phyloP scores from a whole-genome alignment of 2,329 filamentous ascomycete genomes.

The Emmonsia crescens region DNA sequence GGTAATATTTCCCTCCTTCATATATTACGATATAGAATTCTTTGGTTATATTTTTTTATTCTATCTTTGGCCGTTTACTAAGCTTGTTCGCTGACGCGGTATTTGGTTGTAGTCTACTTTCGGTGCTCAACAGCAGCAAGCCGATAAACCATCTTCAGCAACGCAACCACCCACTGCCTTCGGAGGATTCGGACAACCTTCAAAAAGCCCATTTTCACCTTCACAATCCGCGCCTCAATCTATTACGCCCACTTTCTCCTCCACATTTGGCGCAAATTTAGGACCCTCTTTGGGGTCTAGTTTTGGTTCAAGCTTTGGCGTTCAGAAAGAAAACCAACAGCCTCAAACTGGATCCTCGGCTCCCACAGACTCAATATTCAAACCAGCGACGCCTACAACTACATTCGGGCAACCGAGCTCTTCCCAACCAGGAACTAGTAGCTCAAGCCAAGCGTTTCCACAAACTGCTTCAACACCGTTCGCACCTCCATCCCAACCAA shows the following conservation, averaged over 20 bases:
- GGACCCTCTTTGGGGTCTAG: background rate
- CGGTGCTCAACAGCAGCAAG: background rate
- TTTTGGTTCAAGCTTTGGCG: background rate
- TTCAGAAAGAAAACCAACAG: background rate
- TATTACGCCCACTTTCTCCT: background rate
- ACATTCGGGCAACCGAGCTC: slow-evolving; percentile 1
- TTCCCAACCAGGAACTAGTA: background rate
- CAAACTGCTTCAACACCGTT: background rate
- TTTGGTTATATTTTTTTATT: background rate
- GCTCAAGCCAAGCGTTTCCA: background rate
- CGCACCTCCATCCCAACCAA: background rate
- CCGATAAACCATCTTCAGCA: background rate
- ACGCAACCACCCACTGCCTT: background rate
- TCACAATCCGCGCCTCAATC: background rate
- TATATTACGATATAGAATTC: background rate
- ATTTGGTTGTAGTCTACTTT: background rate
- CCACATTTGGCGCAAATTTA: slow-evolving; percentile 4
- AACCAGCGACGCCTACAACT: background rate
- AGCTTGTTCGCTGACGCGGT: background rate
- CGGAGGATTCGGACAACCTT: background rate
- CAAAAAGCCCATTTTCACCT: background rate
- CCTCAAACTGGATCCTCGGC: slow-evolving; percentile 1
- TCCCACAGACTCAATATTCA: background rate
- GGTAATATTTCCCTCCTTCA: background rate
- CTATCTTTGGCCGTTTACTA: background rate